Evolutionary conservation across 805 yeast species (phyloP).

Genomic region (Candida odintsovae): DNA sequence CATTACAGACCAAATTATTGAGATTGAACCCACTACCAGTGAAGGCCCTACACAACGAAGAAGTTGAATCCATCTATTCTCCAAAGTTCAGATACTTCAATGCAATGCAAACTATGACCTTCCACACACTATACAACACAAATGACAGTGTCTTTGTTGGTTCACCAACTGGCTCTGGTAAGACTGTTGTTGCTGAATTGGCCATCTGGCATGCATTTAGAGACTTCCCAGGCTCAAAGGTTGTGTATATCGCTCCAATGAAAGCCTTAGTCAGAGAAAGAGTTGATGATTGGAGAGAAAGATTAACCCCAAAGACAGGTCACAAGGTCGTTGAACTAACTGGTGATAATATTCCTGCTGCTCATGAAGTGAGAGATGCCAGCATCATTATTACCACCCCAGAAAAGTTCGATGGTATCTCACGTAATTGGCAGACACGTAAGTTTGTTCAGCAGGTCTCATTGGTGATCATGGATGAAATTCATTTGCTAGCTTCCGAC

Average conservation of each 20-base stretch:
- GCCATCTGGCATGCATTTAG: constrained; percentile 96
- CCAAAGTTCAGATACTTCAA: constrained; percentile 78
- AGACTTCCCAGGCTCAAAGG: constrained; percentile 80
- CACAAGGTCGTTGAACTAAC: constrained; percentile 83
- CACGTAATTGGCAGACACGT: constrained; percentile 88
- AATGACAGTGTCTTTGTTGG: constrained; percentile 85
- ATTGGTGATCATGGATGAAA: constrained; percentile 89
- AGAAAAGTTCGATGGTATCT: constrained; percentile 96
- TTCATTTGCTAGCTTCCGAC: constrained; percentile 93
- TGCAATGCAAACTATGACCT: constrained; percentile 98
- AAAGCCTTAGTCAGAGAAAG: constrained; percentile 96
- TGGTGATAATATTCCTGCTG: constrained; percentile 90
- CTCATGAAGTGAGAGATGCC: constrained; percentile 71
- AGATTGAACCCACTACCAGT: constrained; percentile 83
- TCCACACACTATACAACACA: constrained; percentile 79
- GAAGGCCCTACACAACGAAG: constrained; percentile 65
- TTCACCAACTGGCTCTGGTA: constrained; percentile 98
- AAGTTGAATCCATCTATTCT: constrained; percentile 63
- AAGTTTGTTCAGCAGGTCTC: constrained; percentile 79
- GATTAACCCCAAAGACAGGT: constrained; percentile 80
- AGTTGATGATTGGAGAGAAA: constrained; percentile 79
- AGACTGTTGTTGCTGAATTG: constrained; percentile 92
- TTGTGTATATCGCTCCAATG: constrained; percentile 88
- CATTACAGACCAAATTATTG: constrained; percentile 74
- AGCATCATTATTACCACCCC: constrained; percentile 93